Evolutionary conservation across 352 stramenopile genomes (phyloP).

Genomic region (Phytophthora lateralis): DNA sequence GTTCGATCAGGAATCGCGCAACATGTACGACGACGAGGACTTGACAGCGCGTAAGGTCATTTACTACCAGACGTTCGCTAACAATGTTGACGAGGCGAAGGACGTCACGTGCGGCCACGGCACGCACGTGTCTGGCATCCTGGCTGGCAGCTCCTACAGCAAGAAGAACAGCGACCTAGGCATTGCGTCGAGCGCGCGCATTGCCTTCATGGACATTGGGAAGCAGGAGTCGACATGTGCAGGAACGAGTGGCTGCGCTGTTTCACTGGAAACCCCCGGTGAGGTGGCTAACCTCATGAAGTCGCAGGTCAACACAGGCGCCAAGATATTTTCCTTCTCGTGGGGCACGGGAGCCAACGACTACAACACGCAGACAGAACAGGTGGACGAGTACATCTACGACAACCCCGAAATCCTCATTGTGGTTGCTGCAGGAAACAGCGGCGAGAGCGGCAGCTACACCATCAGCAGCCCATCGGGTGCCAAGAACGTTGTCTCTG

Average conservation of each 20-base stretch:
- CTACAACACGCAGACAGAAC: constrained; percentile 61
- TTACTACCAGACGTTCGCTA: constrained; percentile 82
- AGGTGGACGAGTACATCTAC: constrained; percentile 78
- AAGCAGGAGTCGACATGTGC: constrained; percentile 49
- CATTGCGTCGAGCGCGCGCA: constrained; percentile 77
- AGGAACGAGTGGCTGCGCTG: constrained; percentile 42
- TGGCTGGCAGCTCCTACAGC: constrained; percentile 67
- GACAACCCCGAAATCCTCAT: constrained; percentile 81
- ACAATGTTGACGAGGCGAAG: constrained; percentile 69
- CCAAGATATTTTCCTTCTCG: constrained; percentile 74
- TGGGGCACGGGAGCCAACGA: constrained; percentile 69
- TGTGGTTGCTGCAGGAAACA: constrained; percentile 85
- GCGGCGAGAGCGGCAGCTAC: constrained; percentile 59
- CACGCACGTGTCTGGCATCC: constrained; percentile 87
- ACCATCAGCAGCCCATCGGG: constrained; percentile 71
- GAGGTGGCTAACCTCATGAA: constrained; percentile 60
- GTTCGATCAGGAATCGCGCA: constrained; percentile 61
- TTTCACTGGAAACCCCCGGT: constrained; percentile 51
- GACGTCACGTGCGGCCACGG: constrained; percentile 78
- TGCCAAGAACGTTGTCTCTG: constrained; percentile 87
- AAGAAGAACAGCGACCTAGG: constrained; percentile 49
- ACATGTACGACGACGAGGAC: constrained; percentile 66
- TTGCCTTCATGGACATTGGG: constrained; percentile 91
- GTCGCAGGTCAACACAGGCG: constrained; percentile 56
- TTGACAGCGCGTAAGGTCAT: constrained; percentile 77